Base-by-base conservation (phyloP, 2,329 filamentous ascomycete species). In the Botryosphaeria dothidea region DNA sequence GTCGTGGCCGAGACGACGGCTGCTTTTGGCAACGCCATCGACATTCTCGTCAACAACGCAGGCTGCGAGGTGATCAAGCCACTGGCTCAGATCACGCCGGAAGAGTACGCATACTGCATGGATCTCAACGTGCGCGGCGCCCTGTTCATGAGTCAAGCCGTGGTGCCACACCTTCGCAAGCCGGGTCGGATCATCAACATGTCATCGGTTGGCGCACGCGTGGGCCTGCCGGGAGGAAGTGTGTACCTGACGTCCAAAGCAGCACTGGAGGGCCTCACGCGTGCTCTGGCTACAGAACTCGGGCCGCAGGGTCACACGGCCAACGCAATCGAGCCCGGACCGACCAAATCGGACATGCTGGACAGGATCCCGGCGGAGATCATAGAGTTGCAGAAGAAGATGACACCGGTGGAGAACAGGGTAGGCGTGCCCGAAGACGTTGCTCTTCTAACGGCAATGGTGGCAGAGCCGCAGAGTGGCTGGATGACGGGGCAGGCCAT, bases 321-420 rank as follows among this genome's bases (percentile, higher is more conserved):
- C 27, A 90, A 90, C 68, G 79, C 81, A 0, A 83, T 90, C 2
- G 83, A 83, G 21, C 86, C 86, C 0, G 87, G 87, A 0, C 86
- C 87, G 0, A 83, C 87, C 5, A 75, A 83, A 73, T 87, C 81
- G 31, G 85, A 87, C 7, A 82, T 90, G 81, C 71, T 88, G 25
- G 82, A 83, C 17, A 79, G 83, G 17, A 82, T 87, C 13, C 81
- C 82, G 0, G 71, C 77, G 62, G 80, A 82, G 0, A 75, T 86
- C 13, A 75, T 86, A 2, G 78, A 82, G 31, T 75, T 78, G 69
- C 82, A 87, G 73, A 81, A 79, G 74, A 75, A 78, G 66, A 73
- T 75, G 21, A 89, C 85, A 5, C 80, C 84, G 0, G 77, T 87
- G 0, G 76, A 83, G 67, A 78, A 83, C 45, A 73, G 86, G 8